phyloP scores from a whole-genome alignment of 1,284 basidiomycete species.

The Thelephora terrestris region DNA sequence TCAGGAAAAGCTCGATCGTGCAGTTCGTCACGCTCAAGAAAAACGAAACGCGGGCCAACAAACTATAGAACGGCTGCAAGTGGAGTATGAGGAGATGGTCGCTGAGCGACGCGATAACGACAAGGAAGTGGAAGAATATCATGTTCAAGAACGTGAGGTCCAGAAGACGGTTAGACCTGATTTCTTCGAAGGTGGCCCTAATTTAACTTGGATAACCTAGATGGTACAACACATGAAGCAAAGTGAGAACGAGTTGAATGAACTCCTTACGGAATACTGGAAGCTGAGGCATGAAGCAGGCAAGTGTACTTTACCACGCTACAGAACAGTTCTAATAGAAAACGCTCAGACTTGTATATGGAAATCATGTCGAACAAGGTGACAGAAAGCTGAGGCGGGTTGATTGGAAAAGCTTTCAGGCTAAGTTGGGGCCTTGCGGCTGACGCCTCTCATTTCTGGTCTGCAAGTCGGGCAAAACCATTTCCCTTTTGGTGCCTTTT shows the following conservation, averaged over 20 bases:
- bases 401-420: no score
- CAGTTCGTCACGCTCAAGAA: slow-evolving; percentile 66
- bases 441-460: slow-evolving; percentile 1
- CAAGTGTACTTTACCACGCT: slow-evolving; percentile 21
- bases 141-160: slow-evolving; percentile 52
- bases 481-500: slow-evolving; percentile 42
- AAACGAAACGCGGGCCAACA: slow-evolving; percentile 57
- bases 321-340: slow-evolving; percentile 3
- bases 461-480: slow-evolving; percentile 68
- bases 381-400: slow-evolving; percentile 15
- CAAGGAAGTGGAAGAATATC: slow-evolving; percentile 60
- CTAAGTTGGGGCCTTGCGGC: not conserved
- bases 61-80: slow-evolving; percentile 61
- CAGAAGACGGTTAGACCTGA: slow-evolving; percentile 43
- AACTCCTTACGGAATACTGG: slow-evolving; percentile 75
- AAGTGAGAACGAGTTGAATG: slow-evolving; percentile 66
- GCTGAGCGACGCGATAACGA: slow-evolving; percentile 67
- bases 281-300: slow-evolving; percentile 69
- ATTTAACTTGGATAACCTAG: slow-evolving; percentile 24
- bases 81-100: slow-evolving; percentile 69
- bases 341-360: slow-evolving; percentile 61
- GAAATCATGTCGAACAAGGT: slow-evolving; percentile 64
- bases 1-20: slow-evolving; percentile 64
- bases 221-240: slow-evolving; percentile 64
- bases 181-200: slow-evolving; percentile 1